Evolutionary conservation across 139 green algal species (phyloP), one percentile per base, ranked within the genome.

Genomic region (Closterium sp.): DNA sequence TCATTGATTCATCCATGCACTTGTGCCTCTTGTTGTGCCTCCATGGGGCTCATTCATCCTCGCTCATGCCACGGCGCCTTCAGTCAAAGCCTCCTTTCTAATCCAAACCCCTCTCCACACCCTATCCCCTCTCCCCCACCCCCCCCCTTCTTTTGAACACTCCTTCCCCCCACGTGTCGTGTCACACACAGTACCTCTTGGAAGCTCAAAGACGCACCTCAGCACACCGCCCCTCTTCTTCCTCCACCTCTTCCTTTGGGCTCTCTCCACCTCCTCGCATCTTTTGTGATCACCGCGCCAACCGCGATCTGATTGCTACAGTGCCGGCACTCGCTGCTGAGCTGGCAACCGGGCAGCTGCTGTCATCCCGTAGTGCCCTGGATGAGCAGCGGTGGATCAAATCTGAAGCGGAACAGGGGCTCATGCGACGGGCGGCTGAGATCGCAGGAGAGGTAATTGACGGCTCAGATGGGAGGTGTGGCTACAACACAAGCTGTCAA

Each of bases 301-400:
- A 69, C 23, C 43, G 12, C 43, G 43, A 69, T 69, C 43, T 69
- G 43, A 69, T 69, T 69, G 43, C 43, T 69, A 69, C 43, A 69
- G 43, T 69, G 9, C 43, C 43, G 43, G 43, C 23, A 25, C 43
- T 69, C 12, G 43, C 43, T 16, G 43, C 43, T 69, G 43, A 69
- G 43, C 43, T 69, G 43, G 43, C 43, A 9, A 69, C 43, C 43
- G 43, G 43, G 43, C 43, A 33, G 35, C 34, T 90, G 33, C 32
- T 38, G 66, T 89, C 81, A 28, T 69, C 89, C 25, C 89, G 89
- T n/a, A 31, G 25, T 28, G 28, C 36, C 35, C 10, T 89, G 81
- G 43, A 91, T 21, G 33, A 88, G 36, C 33, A 33, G 19, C 89
- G 89, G 30, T 91, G 89, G 89, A n/a, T 88, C n/a, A 91, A 91